Conservation (phyloP, 2,329 filamentous ascomycete species). For the Clarireedia homoeocarpa region DNA sequence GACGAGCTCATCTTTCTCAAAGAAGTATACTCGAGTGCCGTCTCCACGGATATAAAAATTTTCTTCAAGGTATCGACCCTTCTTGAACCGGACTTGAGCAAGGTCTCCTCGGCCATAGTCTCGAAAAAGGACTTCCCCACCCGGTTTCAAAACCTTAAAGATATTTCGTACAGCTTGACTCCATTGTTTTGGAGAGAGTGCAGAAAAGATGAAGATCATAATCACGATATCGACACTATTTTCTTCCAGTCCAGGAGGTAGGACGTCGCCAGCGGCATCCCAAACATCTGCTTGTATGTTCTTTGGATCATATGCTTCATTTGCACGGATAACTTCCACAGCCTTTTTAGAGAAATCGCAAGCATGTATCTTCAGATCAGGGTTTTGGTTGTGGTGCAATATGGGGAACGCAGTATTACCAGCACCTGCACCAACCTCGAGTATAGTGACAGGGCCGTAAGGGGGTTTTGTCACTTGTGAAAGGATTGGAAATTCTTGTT, state of each 20-base stretch:
- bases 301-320: conserved; percentile 65
- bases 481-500: conserved; percentile 92
- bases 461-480: conserved; percentile 63
- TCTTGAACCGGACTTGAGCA: conserved; percentile 94
- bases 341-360: conserved; percentile 96
- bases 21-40: conserved; percentile 95
- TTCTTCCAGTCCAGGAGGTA: conserved; percentile 71
- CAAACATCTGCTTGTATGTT: conserved; percentile 86
- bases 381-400: conserved; percentile 75
- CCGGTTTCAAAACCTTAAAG: conserved; percentile 75
- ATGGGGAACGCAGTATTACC: conserved; percentile 96
- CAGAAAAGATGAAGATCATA: conserved; percentile 96
- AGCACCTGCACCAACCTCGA: conserved; percentile 91
- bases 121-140: conserved; percentile 88
- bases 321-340: conserved; percentile 80
- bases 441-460: conserved; percentile 60
- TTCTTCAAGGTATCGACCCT: conserved; percentile 86
- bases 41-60: conserved; percentile 97
- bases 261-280: conserved; percentile 67
- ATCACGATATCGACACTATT: conserved; percentile 85
- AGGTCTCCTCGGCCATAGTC: conserved; percentile 95
- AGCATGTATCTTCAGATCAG: conserved; percentile 74
- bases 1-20: conserved; percentile 75
- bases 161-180: conserved; percentile 73
- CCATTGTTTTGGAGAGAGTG: conserved; percentile 81